Base-by-base conservation (phyloP, 768 basidiomycete species). In the Phaffia tasmanica region DNA sequence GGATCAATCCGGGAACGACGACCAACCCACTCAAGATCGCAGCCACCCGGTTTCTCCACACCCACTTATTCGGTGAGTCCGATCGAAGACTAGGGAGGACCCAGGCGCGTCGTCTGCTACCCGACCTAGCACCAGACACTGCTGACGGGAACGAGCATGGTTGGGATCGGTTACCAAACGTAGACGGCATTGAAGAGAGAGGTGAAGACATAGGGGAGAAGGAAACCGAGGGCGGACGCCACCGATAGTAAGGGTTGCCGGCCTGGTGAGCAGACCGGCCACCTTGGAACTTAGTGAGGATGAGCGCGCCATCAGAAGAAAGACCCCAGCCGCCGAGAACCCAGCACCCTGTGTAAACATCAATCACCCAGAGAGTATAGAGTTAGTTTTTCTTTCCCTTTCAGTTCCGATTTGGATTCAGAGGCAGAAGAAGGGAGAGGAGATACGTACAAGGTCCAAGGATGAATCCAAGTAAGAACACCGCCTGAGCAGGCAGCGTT, bases 11-110 rank as follows among this genome's bases (percentile, higher is more conserved):
- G n/a, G 67, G 67, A 18, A 68, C 49, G 67, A 68, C 46, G 35
- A 68, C 62, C 50, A 63, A 23, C 30, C 67, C 67, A 30, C 27
- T 30, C 7, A 68, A 47, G 67, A 68, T 68, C 67, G 67, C 67
- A 15, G 67, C 67, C 2, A 68, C 62, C 19, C 67, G 18, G 42
- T 62, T 63, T 19, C 67, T 57, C 61, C 61, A 68, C 8, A 68
- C 67, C 67, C 67, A 68, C 27, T 62, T 62, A 35, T 57, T 55
- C 48, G 50, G 55, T 21, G n/a, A 21, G 29, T 68, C 67, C 51
- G 27, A 21, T 51, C 61, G 49, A 42, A 68, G 48, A 47, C 47
- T 51, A n/a, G 67, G 67, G 14, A 68, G 48, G 18, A 63, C 23
- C 67, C 61, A 63, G 35, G 11, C 35, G 11, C 35, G 35, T 11